A percentile compares a stretch with the other conserved stretches of the same genome.
Evolutionary conservation across 441 rosid genomes (phyloP).

Genomic region (Aleurites moluccanus): DNA sequence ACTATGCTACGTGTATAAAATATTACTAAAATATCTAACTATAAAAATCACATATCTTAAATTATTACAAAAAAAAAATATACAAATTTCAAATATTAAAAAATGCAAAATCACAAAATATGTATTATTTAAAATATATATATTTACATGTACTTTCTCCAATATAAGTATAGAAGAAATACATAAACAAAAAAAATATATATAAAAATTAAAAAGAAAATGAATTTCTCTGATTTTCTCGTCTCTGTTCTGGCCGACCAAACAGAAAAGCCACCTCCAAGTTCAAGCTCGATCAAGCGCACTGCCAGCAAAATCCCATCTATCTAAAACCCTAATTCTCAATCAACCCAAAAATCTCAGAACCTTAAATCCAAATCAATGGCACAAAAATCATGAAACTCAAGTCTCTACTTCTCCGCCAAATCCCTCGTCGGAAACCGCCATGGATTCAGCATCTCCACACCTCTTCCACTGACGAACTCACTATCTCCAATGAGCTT

Average conservation of each 20-base stretch:
- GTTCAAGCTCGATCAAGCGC: background rate
- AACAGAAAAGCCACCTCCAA: background rate
- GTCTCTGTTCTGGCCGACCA: background rate
- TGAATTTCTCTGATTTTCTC: too few species aligned
- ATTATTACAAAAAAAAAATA: too few species aligned
- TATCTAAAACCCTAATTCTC: background rate
- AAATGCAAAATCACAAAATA: too few species aligned
- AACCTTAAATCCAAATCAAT: background rate
- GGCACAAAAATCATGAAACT: slow-evolving; percentile 38
- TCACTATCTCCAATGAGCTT: slow-evolving; percentile 45
- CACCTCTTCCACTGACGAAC: slow-evolving; percentile 26
- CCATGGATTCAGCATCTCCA: slow-evolving; percentile 30
- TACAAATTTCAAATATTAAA: too few species aligned
- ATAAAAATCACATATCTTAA: too few species aligned
- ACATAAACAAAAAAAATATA: too few species aligned
- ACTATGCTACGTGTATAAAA: too few species aligned
- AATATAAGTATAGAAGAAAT: too few species aligned
- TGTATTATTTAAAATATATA: too few species aligned
- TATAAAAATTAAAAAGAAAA: too few species aligned
- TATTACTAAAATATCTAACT: too few species aligned
- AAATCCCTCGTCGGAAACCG: slow-evolving; percentile 35
- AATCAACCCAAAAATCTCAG: background rate
- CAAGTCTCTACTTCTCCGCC: slow-evolving; percentile 35
- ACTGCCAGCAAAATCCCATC: slow-evolving; percentile 9
- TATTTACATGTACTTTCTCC: too few species aligned